Percentiles rank a stretch among this genome's conserved stretches.
phyloP scores from a whole-genome alignment of 305 asterid species.

The Solanum chacoense region DNA sequence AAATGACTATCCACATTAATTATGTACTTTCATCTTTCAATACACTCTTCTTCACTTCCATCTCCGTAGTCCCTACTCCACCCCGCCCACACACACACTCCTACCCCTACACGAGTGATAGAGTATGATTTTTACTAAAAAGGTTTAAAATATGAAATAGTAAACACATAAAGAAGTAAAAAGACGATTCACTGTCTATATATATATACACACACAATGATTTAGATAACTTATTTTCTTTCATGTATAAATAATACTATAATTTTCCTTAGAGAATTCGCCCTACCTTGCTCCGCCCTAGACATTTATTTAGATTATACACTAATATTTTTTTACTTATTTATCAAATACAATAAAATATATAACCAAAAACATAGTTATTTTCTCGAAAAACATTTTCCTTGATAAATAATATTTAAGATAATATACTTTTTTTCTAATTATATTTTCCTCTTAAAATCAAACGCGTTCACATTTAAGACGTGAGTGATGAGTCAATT shows the following conservation, averaged over 20 bases:
- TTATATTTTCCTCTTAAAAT: neutral
- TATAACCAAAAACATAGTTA: neutral
- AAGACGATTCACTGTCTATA: too few relatives aligned
- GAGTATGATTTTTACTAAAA: too few relatives aligned
- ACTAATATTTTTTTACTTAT: neutral
- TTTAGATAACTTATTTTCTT: too few relatives aligned
- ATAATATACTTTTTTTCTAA: neutral
- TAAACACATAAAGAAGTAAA: too few relatives aligned
- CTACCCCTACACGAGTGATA: neutral
- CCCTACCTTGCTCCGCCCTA: fast-evolving
- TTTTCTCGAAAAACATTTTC: neutral
- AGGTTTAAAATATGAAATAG: too few relatives aligned
- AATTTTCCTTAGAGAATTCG: neutral
- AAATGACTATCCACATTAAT: neutral
- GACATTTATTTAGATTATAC: neutral
- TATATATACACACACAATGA: too few relatives aligned
- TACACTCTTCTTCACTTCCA: neutral
- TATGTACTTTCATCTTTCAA: neutral
- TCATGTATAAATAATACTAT: neutral
- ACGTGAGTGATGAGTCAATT: neutral
- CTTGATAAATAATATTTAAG: neutral
- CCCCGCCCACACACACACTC: neutral
- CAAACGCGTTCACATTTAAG: neutral
- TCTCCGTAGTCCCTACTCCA: neutral
- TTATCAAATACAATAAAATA: neutral